Percentiles rank a stretch among this genome's conserved stretches.
Evolutionary conservation across 768 basidiomycete species (phyloP).

Genomic region (Mycena vitilis): DNA sequence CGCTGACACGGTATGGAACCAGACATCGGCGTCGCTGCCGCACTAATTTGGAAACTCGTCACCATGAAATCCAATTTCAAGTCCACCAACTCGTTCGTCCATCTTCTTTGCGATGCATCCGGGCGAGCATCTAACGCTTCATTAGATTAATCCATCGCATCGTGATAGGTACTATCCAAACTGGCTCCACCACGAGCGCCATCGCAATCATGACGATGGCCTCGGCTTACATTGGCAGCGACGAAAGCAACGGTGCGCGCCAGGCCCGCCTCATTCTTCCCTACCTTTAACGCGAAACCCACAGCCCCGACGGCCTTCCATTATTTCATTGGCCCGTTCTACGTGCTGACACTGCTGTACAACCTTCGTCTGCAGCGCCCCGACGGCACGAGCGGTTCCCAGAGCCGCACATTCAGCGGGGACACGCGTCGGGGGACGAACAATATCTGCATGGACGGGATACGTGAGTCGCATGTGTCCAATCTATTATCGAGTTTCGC

Average conservation of each 20-base stretch:
- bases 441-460: not conserved
- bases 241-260: not conserved
- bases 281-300: not conserved
- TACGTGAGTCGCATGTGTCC: not conserved
- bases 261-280: no score
- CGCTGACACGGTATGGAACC: not conserved
- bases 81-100: not conserved
- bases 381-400: not conserved
- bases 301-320: not conserved
- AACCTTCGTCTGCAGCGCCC: not conserved
- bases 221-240: not conserved
- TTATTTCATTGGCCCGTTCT: not conserved
- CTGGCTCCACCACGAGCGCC: constrained; percentile 1
- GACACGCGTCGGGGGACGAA: not conserved
- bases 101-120: not conserved
- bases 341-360: constrained; percentile 5
- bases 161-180: not conserved
- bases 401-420: not conserved
- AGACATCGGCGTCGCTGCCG: constrained; percentile 14
- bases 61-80: constrained; percentile 3
- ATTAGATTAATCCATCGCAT: constrained; percentile 14
- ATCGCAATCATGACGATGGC: not conserved
- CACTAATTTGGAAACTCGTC: constrained; percentile 11
- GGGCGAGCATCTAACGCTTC: no score
- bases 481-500: no score